Evolutionary conservation across 2,329 filamentous ascomycete genomes (phyloP).

Genomic region (Hyphodiscus sp.): DNA sequence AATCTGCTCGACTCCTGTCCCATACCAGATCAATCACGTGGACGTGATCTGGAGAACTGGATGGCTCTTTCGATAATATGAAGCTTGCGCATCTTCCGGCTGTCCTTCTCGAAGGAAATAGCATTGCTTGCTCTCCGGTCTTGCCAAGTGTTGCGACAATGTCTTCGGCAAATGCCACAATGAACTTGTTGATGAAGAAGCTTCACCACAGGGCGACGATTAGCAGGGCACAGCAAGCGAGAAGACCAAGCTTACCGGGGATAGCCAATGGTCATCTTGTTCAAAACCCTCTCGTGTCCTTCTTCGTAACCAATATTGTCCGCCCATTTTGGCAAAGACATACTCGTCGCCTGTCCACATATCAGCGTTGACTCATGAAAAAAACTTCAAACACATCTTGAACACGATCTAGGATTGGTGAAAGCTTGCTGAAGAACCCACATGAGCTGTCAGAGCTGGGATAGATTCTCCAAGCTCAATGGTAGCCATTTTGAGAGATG

Average conservation of each 20-base stretch:
- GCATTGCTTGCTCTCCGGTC: conserved; percentile 62
- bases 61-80: conserved; percentile 52
- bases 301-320: conserved; percentile 93
- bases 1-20: conserved; percentile 45
- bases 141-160: conserved; percentile 60
- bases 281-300: conserved; percentile 78
- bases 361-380: conserved; percentile 12
- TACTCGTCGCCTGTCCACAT: conserved; percentile 77
- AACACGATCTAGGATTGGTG: background rate
- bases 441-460: conserved; percentile 30
- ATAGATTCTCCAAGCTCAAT: conserved; percentile 31
- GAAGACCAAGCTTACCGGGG: conserved; percentile 51
- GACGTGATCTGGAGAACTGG: conserved; percentile 42
- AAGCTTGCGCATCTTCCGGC: conserved; percentile 73
- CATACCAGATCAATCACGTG: conserved; percentile 58
- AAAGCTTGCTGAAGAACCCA: conserved; percentile 16
- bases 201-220: conserved; percentile 37
- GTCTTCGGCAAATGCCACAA: conserved; percentile 64
- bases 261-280: conserved; percentile 83
- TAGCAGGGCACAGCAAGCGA: conserved; percentile 12
- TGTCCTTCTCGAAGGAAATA: conserved; percentile 68
- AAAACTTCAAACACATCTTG: background rate
- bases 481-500: conserved; percentile 23
- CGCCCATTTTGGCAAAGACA: conserved; percentile 89
- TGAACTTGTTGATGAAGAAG: conserved; percentile 86